phyloP scores from a whole-genome alignment of 257 asterid species.

The Parsonsia alboflavescens region DNA sequence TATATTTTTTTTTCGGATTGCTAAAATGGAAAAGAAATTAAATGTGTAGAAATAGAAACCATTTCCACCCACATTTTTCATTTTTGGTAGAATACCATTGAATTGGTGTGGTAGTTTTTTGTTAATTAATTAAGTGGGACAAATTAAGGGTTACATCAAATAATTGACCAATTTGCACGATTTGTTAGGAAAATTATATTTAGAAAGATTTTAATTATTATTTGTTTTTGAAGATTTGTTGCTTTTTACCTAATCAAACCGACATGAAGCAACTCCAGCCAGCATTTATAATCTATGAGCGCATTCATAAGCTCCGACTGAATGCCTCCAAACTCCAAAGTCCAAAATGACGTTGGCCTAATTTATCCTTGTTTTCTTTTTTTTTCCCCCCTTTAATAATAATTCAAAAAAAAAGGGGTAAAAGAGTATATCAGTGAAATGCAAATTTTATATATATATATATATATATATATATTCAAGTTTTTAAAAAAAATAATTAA shows the following conservation, averaged over 20 bases:
- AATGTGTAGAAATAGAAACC: neutral
- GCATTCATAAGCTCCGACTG: neutral
- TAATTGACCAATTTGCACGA: neutral
- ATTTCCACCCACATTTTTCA: no score
- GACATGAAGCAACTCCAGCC: neutral
- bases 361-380: neutral
- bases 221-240: neutral
- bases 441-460: no score
- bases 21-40: neutral
- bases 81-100: no score
- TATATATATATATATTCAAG: no score
- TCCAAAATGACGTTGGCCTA: no score
- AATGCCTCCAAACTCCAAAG: no score
- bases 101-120: neutral
- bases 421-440: no score
- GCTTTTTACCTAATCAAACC: slow-evolving; percentile 1
- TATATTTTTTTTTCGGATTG: no score
- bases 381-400: neutral
- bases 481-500: no score
- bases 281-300: slow-evolving; percentile 1
- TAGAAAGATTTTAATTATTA: neutral
- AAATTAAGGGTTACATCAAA: neutral
- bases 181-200: neutral
- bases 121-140: neutral
- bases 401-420: no score